Evolutionary conservation across 352 stramenopile species (phyloP), one percentile per base, ranked within the genome.

Genomic region (Albugo laibachii): DNA sequence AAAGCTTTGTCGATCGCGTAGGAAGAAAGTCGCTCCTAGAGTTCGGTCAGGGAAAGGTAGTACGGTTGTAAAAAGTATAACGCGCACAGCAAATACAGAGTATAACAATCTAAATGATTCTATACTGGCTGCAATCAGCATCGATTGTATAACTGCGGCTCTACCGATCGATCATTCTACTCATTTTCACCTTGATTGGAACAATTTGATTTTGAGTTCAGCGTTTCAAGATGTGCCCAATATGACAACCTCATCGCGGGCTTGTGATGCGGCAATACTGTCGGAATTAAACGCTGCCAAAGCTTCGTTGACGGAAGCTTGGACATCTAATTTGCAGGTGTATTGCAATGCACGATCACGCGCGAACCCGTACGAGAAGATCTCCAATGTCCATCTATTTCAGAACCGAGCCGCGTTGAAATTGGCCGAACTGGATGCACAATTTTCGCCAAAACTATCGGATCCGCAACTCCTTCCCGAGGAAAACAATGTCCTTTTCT

Each of bases 291-390:
- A 43, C 20, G 18, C 18, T 8, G 39, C 39, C 39, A 43, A 43
- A 43, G 18, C 39, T 43, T 20, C 39, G 8, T 24, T 43, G 18
- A 24, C 18, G 18, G 39, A 43, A 24, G 2, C 8, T 43, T 43
- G 39, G 39, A 43, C 18, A 8, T 20, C 18, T 10, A 8, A 43
- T 43, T 2, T 10, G 39, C 39, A 8, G 39, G 8, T 20, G 20
- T 43, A 24, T 43, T 24, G 39, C 18, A 20, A 43, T 20, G 39
- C 39, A 8, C 39, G 39, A 24, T 20, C 39, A 8, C 18, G 39
- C 18, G 18, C 39, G 18, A 43, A 43, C 20, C 39, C 39, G 39
- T 43, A 43, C 39, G 39, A 43, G 39, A 43, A 24, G 39, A 43
- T 43, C 2, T 3, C 3, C 2, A 10, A 20, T 8, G 2, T 8